Percentiles rank a stretch among this genome's conserved stretches.
Evolutionary conservation across 805 yeast species (phyloP).

Genomic region (Candida chauliodis): DNA sequence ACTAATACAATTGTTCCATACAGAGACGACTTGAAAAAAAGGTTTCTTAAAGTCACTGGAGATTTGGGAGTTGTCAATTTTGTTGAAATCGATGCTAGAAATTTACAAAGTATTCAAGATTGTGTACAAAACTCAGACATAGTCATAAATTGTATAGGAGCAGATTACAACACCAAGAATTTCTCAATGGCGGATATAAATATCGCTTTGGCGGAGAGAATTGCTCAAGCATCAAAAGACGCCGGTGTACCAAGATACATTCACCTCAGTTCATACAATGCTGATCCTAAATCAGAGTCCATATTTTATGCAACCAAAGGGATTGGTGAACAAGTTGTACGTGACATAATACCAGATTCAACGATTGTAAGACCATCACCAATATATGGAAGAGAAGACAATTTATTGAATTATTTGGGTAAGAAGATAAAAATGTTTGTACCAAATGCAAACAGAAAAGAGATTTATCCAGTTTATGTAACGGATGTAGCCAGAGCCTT

Average conservation of each 20-base stretch:
- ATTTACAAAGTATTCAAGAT: conserved; percentile 70
- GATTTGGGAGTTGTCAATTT: conserved; percentile 85
- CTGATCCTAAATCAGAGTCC: conserved; percentile 63
- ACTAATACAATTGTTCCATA: conserved; percentile 74
- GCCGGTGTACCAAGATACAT: conserved; percentile 70
- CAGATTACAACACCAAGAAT: conserved; percentile 72
- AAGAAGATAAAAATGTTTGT: conserved; percentile 59
- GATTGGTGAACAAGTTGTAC: conserved; percentile 67
- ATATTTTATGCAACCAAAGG: conserved; percentile 79
- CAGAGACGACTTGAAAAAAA: conserved; percentile 73
- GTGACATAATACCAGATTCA: conserved; percentile 64
- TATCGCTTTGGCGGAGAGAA: conserved; percentile 73
- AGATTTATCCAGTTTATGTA: conserved; percentile 69
- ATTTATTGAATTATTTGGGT: conserved; percentile 59
- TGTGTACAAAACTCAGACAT: conserved; percentile 78
- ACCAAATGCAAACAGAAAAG: conserved; percentile 61
- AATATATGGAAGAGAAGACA: conserved; percentile 72
- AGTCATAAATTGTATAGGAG: conserved; percentile 76
- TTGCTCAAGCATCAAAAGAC: conserved; percentile 67
- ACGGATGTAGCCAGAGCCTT: conserved; percentile 75
- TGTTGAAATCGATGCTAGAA: conserved; percentile 79
- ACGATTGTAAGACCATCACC: conserved; percentile 86
- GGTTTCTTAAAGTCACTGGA: conserved; percentile 78
- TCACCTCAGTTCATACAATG: conserved; percentile 79
- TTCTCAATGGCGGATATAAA: conserved; percentile 81